Evolutionary conservation across 306 rosid genomes (phyloP).

Genomic region (Pyrus communis): DNA sequence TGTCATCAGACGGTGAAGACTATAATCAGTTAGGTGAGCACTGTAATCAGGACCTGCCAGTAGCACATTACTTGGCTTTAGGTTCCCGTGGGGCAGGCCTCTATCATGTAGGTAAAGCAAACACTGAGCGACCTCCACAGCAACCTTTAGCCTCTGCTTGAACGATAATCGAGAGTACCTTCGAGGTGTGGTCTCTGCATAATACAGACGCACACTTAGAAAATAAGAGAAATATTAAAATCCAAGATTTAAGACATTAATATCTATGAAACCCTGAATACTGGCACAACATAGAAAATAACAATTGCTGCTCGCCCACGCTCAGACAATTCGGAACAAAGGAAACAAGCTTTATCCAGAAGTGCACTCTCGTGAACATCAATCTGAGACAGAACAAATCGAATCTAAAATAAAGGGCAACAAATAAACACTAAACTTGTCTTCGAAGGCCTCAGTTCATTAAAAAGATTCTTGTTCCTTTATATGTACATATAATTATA

Average conservation of each 20-base stretch:
- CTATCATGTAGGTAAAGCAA: constrained; percentile 80
- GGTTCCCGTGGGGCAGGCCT: constrained; percentile 91
- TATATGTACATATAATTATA: not conserved
- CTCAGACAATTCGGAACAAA: not conserved
- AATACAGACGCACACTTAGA: constrained; percentile 23
- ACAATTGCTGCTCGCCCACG: not conserved
- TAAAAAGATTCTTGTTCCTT: not conserved
- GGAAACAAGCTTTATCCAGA: not conserved
- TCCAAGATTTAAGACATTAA: constrained; percentile 10
- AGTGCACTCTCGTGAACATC: not conserved
- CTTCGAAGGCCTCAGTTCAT: not conserved
- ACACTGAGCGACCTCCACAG: constrained; percentile 73
- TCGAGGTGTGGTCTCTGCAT: constrained; percentile 85
- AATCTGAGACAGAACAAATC: not conserved
- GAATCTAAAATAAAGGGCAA: too few species aligned
- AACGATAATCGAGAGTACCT: constrained; percentile 77
- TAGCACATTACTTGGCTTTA: constrained; percentile 78
- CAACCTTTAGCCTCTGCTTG: constrained; percentile 71
- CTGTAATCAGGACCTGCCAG: constrained; percentile 58
- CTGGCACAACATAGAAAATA: not conserved
- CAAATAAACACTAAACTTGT: not conserved
- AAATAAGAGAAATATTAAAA: constrained; percentile 8
- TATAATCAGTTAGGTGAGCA: constrained; percentile 64
- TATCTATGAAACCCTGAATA: not conserved
- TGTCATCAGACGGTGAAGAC: constrained; percentile 93